Percentiles rank a stretch among this genome's conserved stretches.
Evolutionary conservation across 257 asterid species (phyloP).

Genomic region (Capsicum chinense): DNA sequence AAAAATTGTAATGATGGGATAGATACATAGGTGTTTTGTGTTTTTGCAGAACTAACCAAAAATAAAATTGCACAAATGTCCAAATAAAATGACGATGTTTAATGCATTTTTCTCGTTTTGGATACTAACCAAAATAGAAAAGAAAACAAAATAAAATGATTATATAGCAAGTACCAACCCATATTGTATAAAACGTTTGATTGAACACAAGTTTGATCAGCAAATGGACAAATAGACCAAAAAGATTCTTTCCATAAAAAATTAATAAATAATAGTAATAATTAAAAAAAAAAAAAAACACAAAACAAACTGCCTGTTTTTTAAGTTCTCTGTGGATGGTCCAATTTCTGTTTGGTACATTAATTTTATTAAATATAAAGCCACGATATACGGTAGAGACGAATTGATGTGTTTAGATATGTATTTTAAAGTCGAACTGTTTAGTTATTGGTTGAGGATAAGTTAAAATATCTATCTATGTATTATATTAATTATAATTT

Average conservation of each 20-base stretch:
- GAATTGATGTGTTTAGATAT: too few relatives aligned
- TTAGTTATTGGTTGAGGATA: too few relatives aligned
- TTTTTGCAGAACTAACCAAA: slow-evolving; percentile 25
- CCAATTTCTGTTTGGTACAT: background rate
- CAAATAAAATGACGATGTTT: slow-evolving; percentile 40
- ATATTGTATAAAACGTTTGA: slow-evolving; percentile 25
- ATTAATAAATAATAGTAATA: too few relatives aligned
- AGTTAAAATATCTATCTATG: too few relatives aligned
- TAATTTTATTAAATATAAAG: too few relatives aligned
- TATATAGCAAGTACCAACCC: slow-evolving; percentile 3
- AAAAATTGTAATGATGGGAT: slow-evolving; percentile 38
- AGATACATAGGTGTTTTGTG: slow-evolving; percentile 28
- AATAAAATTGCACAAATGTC: slow-evolving; percentile 6
- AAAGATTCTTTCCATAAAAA: background rate
- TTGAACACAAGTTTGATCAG: background rate
- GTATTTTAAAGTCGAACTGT: too few relatives aligned
- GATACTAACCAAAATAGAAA: background rate
- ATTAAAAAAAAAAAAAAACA: background rate
- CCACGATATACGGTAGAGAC: too few relatives aligned
- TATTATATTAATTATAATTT: too few relatives aligned
- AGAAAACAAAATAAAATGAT: slow-evolving; percentile 23
- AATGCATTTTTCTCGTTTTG: slow-evolving; percentile 42
- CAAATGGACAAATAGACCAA: slow-evolving; percentile 15
- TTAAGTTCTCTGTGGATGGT: background rate
- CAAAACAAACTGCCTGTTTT: background rate